Conservation (phyloP, 257 asterid genomes). For the Fraxinus anomala region DNA sequence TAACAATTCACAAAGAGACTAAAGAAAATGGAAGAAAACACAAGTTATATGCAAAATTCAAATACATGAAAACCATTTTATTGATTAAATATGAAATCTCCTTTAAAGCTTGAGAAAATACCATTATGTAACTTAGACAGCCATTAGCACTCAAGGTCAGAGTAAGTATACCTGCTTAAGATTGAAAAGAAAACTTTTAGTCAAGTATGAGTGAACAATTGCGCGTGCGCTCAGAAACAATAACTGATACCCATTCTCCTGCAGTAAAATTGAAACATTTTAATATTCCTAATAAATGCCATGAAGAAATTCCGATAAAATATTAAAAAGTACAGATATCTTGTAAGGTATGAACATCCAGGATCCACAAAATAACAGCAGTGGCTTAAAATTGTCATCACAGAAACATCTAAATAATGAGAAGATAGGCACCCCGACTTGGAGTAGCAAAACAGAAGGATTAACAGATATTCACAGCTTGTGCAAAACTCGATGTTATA, state of each 20-base stretch:
- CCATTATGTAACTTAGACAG: neutral
- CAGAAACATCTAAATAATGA: neutral
- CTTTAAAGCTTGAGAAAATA: neutral
- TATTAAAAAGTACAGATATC: neutral
- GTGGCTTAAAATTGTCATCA: neutral
- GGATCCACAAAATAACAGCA: neutral
- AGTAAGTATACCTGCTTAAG: conserved; percentile 78
- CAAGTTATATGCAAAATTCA: neutral
- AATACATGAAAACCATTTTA: neutral
- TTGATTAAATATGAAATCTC: neutral
- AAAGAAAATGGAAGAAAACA: neutral
- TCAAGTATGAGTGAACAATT: conserved; percentile 92
- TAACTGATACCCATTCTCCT: conserved; percentile 98
- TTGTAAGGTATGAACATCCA: neutral
- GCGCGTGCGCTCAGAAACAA: conserved; percentile 97
- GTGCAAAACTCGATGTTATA: neutral
- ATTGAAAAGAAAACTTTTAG: conserved; percentile 83
- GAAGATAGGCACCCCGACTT: neutral
- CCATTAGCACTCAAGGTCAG: neutral
- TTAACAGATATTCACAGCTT: neutral
- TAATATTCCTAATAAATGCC: neutral
- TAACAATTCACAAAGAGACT: neutral
- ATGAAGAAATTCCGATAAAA: neutral
- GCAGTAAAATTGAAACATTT: conserved; percentile 18
- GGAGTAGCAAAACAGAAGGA: neutral